phyloP scores from a whole-genome alignment of 768 basidiomycete genomes.

The Baorangia bicolor region DNA sequence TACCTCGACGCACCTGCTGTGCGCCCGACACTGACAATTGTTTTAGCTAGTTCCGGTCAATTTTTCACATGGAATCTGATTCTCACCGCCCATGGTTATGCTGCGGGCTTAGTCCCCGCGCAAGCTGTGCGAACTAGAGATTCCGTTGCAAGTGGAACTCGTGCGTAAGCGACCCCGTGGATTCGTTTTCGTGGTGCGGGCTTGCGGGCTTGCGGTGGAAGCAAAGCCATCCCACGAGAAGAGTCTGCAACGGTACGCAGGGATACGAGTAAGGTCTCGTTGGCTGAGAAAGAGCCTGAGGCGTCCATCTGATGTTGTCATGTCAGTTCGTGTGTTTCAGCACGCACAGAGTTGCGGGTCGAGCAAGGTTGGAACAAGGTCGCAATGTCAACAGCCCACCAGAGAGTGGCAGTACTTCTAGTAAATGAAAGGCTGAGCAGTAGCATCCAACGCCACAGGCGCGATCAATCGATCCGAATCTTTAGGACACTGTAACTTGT shows the following conservation, averaged over 20 bases:
- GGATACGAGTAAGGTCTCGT: neutral
- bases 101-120: conserved; percentile 22
- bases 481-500: neutral
- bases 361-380: conserved; percentile 24
- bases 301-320: conserved; percentile 1
- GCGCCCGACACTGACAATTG: conserved; percentile 11
- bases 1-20: conserved; percentile 20
- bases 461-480: conserved; percentile 23
- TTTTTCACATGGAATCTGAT: conserved; percentile 19
- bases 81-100: conserved; percentile 22
- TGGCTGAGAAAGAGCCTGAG: neutral
- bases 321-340: conserved; percentile 14
- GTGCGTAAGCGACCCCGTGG: conserved; percentile 4
- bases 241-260: neutral
- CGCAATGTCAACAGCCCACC: conserved; percentile 25
- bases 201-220: neutral
- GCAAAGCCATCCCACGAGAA: neutral
- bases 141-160: neutral
- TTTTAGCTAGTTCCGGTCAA: conserved; percentile 15
- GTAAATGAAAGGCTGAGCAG: conserved; percentile 22
- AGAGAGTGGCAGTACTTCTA: conserved; percentile 18
- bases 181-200: neutral
- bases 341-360: conserved; percentile 13
- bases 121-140: conserved; percentile 20
- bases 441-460: conserved; percentile 19